Conservation (phyloP, 768 basidiomycete genomes). For the Calocera cornea region DNA sequence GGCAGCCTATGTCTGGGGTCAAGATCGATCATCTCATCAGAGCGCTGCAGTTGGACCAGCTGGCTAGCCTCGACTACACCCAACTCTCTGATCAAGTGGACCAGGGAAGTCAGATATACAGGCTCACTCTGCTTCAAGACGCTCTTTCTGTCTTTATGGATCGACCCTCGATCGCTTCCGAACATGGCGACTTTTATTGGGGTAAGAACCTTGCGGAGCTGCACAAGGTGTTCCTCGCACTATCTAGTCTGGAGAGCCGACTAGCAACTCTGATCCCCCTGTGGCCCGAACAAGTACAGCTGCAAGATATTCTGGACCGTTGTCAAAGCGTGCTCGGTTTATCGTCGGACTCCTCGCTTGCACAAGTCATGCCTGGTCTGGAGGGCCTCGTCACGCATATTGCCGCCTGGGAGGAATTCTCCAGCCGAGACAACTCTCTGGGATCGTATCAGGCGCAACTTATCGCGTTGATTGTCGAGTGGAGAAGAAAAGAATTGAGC, state of each 20-base stretch:
- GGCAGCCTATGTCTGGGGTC: background rate
- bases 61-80: background rate
- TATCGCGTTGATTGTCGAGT: constrained; percentile 63
- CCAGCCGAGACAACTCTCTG: constrained; percentile 81
- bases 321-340: constrained; percentile 53
- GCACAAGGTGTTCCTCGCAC: constrained; percentile 41
- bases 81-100: background rate
- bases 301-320: constrained; percentile 66
- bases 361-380: constrained; percentile 64
- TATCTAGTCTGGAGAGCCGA: constrained; percentile 39
- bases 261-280: constrained; percentile 48
- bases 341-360: constrained; percentile 55
- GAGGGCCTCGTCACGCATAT: constrained; percentile 77
- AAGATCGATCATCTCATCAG: background rate
- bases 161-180: background rate
- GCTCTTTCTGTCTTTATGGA: background rate
- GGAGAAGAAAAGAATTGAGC: constrained; percentile 79
- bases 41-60: background rate
- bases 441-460: constrained; percentile 49
- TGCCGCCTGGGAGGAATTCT: constrained; percentile 93
- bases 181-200: constrained; percentile 47
- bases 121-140: constrained; percentile 11
- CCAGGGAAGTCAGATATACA: background rate
- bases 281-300: constrained; percentile 97
- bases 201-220: constrained; percentile 65